Base-by-base conservation (phyloP, 176 grass and related monocot species). In the Rhynchospora pubera region DNA sequence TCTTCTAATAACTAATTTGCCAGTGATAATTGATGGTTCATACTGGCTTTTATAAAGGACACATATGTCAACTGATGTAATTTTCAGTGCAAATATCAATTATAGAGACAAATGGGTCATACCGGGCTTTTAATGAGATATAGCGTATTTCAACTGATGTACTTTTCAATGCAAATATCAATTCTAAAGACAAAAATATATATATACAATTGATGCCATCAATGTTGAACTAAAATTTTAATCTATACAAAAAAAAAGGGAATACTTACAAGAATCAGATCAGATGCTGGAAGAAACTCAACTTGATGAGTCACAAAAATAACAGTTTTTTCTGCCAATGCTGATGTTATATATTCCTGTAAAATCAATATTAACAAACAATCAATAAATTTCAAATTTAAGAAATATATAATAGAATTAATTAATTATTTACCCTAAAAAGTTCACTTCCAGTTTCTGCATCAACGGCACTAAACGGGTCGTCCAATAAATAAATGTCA, bases 291-390 rank as follows among this genome's bases (percentile, higher is more conserved):
- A 60, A 99, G 92, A 91, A 99, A 99, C 55, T 99, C 96, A 50
- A 99, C 91, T 88, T 99, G 96, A 94, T 99, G 96, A 15, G 96
- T 99, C 83, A 99, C 92, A 85, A 93, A 99, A 60, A 99, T 78
- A 68, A 99, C 92, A 39, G 96, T 99, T 76, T 99, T 99, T 26
- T 59, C 84, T 57, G 87, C 88, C 80, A 99, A 65, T 55, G 96
- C 92, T 42, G 63, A 76, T 85, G 92, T 80, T 85, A 99, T 95
- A 83, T 99, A 99, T 68, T 95, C 96, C 92, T 99, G 92, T 76
- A 92, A 85, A 60, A 65, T 55, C 44, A 57, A 57, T 42, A 87
- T 57, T 85, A 62, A 80, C 83, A 5, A 16, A 60, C 12, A 15
- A 43, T 73, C 32, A 55, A 90, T 78, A 89, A 53, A 50, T 11